Base-by-base conservation (phyloP, 768 basidiomycete genomes). In the Tulasnella sp. region DNA sequence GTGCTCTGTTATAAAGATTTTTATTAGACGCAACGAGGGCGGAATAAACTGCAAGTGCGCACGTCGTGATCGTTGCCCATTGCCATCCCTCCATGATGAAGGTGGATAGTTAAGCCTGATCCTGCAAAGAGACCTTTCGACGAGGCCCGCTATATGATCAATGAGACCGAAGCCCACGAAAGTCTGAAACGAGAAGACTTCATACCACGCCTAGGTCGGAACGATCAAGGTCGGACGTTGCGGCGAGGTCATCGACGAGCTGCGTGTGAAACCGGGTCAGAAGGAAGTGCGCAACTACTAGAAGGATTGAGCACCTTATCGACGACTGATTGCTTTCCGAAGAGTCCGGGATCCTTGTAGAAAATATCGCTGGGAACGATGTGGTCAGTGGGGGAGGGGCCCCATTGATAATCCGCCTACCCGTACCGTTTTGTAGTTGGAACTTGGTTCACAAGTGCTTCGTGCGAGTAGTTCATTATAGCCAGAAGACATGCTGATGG, bases 71-170 rank as follows among this genome's bases (percentile, higher is more conserved):
- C 90, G 75, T 87, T 89, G 40, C 86, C 86, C 2, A 82, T 84
- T 31, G 94, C 82, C 0, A 79, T 81, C 75, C 91, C 90, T 3
- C 92, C 93, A 38, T 87, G 86, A 24, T 86, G 81, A 19, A 97
- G 86, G 73, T 88, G 86, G 12, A 97, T 89, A 0, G 82, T 84
- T 21, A 97, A 84, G 18, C 89, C 88, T 14, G 88, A 87, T 2
- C 96, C 94, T 76, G 91, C 92, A 58, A 98, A 86, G n/a, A 98
- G 89, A 0, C 97, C 97, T 85, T 98, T 98, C 0, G 94, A 90
- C 0, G 95, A 90, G 1, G 97, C 96, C 52, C 94, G 90, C 96
- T 98, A 80, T 46, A 44, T 14, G 36, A 38, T 9, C 40, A 34
- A 52, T 71, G 73, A 39, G 38, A 75, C 31, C 5, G 44, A 80